Percentiles rank a stretch among this genome's conserved stretches.
Conservation (phyloP, 306 rosid species). For the Elaeagnus macrophylla region DNA sequence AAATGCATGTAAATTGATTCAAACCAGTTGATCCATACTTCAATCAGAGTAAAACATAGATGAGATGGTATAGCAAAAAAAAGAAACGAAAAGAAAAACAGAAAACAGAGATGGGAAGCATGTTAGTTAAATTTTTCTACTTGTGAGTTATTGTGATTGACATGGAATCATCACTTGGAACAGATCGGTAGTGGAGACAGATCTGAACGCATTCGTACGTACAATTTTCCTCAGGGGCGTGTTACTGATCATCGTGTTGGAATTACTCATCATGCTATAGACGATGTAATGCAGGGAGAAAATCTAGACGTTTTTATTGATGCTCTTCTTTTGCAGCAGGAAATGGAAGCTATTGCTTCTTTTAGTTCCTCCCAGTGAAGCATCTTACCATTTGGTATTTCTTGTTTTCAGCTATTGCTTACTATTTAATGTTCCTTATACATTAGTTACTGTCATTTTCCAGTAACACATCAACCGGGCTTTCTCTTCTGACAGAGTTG, state of each 20-base stretch:
- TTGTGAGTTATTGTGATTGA: constrained; percentile 14
- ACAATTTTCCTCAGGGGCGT: constrained; percentile 90
- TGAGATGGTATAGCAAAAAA: no score
- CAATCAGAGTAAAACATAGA: no score
- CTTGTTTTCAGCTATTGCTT: background rate
- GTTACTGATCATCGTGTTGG: constrained; percentile 89
- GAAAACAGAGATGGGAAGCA: background rate
- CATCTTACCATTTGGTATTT: background rate
- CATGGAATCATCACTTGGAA: constrained; percentile 9
- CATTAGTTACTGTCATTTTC: background rate
- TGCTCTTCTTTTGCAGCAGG: constrained; percentile 78
- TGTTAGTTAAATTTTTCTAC: constrained; percentile 5
- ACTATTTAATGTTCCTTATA: background rate
- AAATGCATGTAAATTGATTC: no score
- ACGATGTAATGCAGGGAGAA: constrained; percentile 77
- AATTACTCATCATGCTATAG: constrained; percentile 69
- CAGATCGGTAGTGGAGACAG: constrained; percentile 94
- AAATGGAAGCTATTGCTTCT: constrained; percentile 70
- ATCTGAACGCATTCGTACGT: constrained; percentile 82
- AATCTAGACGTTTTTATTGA: constrained; percentile 65
- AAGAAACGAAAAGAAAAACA: no score
- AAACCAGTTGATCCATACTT: no score
- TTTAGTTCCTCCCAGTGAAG: constrained; percentile 44
- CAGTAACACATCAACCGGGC: no score
- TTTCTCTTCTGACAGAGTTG: no score